A percentile compares a stretch with the other conserved stretches of the same genome.
phyloP scores from a whole-genome alignment of 495 filamentous ascomycete species.

The Platismatia glauca region DNA sequence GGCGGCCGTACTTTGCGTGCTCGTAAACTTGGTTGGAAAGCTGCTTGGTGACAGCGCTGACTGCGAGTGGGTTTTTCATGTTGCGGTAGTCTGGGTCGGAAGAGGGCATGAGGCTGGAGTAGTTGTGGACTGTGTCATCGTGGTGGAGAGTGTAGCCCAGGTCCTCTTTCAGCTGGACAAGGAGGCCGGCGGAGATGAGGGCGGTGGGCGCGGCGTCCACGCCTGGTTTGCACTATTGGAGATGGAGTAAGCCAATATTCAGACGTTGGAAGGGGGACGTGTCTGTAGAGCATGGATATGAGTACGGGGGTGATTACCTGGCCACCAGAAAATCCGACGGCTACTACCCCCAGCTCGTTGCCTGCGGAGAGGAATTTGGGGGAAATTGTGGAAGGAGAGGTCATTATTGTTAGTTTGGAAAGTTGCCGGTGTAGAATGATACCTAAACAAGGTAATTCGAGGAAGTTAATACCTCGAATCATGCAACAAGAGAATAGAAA shows the following conservation, averaged over 20 bases:
- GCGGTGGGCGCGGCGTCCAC: conserved; percentile 90
- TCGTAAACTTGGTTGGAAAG: conserved; percentile 80
- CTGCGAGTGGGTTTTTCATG: conserved; percentile 89
- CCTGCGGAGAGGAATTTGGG: conserved; percentile 74
- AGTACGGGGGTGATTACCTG: conserved; percentile 53
- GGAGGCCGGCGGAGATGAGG: conserved; percentile 80
- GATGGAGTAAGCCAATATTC: conserved; percentile 4
- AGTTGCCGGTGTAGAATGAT: conserved; percentile 2
- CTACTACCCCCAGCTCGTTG: conserved; percentile 80
- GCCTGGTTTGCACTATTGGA: conserved; percentile 75
- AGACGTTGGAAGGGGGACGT: conserved; percentile 2
- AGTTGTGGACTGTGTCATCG: conserved; percentile 75
- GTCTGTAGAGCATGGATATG: background rate
- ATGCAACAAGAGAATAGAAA: background rate
- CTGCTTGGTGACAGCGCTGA: conserved; percentile 74
- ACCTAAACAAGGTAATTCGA: no score
- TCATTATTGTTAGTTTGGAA: conserved; percentile 35
- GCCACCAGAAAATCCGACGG: conserved; percentile 94
- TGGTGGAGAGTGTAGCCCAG: conserved; percentile 81
- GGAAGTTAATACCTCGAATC: background rate
- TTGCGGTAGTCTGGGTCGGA: conserved; percentile 68
- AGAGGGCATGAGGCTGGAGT: conserved; percentile 64
- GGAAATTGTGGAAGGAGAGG: conserved; percentile 60
- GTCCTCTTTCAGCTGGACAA: conserved; percentile 72
- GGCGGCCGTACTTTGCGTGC: conserved; percentile 74